Base-by-base conservation (phyloP, 768 basidiomycete genomes). In the Suillus alpinus region DNA sequence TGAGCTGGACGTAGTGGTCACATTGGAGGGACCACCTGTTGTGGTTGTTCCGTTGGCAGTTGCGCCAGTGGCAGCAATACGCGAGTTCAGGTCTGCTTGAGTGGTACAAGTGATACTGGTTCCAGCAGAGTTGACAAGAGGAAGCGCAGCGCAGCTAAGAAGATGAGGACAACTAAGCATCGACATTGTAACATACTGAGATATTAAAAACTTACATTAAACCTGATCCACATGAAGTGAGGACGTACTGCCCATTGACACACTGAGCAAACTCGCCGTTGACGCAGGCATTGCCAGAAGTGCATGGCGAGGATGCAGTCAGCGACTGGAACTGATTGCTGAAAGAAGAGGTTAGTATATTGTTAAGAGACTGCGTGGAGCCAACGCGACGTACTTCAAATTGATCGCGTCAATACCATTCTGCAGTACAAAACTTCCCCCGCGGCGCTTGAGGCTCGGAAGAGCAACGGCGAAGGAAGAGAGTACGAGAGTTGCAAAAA, bases 101-200 rank as follows among this genome's bases (percentile, higher is more conserved):
- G 83, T 82, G 2, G 80, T 81, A 70, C 85, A 87, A 34, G 80
- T 76, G 59, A 86, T 76, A 41, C 65, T 75, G 9, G 83, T 85
- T 41, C 85, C 86, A 0, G 78, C 61, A 2, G 73, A 70, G 69
- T 81, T 80, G 36, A 78, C 78, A 31, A 82, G 68, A 14, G 86
- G 86, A 37, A 87, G 71, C 2, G 84, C 84, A 41, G 61, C 67
- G 61, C 68, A 69, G 2, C 68, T 69, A 20, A 39, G 12, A 51
- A 9, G 32, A 55, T 50, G 13, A 40, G 6, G 10, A 57, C 20
- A 34, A 32, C 49, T 32, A 50, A 50, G 31, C 31, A 31, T 12
- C 5, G 31, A 40, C 10, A 16, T 20, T 18, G 14, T 46, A 32
- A 41, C 34, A 58, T 18, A 58, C 1, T 29, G 3, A 8, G 12